These are phyloP conservation scores for Fusarium veterinarium DNA, from an alignment of 2,329 filamentous ascomycete genomes.

Conservation along the genomic window DNA sequence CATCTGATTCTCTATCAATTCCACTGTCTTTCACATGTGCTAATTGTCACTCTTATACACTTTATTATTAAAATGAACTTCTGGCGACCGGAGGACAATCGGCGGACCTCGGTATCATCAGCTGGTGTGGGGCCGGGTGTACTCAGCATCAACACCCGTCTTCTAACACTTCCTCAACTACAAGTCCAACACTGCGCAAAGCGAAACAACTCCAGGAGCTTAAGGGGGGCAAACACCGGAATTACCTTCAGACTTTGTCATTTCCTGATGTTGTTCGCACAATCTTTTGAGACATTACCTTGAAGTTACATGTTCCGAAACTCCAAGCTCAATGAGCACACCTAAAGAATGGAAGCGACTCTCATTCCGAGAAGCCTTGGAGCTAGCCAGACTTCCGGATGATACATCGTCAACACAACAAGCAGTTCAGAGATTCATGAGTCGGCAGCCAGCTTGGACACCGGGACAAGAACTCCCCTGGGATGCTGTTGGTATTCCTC, in stretches of 20 bases:
- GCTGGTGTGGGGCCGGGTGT: neutral
- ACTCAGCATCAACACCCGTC: neutral
- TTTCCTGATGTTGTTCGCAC: neutral
- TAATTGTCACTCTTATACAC: neutral
- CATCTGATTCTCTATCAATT: neutral
- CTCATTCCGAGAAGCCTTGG: constrained; percentile 48
- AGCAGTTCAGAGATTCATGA: constrained; percentile 45
- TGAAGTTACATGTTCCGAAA: neutral
- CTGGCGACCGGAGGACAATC: neutral
- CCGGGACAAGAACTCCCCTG: constrained; percentile 49
- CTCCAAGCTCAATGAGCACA: constrained; percentile 6
- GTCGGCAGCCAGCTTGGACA: constrained; percentile 49
- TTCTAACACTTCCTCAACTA: neutral
- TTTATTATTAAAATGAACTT: neutral
- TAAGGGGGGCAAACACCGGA: no score
- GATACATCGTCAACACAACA: neutral
- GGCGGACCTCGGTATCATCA: constrained; percentile 32
- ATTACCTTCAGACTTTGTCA: no score
- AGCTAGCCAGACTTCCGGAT: constrained; percentile 41
- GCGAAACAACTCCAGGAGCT: neutral
- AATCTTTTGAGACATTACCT: neutral
- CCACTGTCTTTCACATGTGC: neutral
- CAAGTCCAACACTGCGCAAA: neutral
- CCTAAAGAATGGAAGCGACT: constrained; percentile 40
- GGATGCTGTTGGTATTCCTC: constrained; percentile 32